These are phyloP conservation scores for Psilocybe subaeruginosa DNA, from an alignment of 768 basidiomycete genomes.

Conservation along the genomic window DNA sequence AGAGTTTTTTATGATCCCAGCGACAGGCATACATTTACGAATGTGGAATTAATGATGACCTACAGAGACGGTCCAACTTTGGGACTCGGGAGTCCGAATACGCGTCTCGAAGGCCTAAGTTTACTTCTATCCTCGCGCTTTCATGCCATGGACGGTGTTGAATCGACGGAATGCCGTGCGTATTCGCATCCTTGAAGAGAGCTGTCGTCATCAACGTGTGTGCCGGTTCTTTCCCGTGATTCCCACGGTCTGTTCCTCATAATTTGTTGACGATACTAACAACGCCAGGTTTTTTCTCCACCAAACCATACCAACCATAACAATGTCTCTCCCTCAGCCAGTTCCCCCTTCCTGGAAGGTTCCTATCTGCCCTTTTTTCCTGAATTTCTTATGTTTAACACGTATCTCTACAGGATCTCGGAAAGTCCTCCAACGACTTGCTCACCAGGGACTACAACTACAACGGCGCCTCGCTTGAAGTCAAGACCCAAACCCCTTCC, in stretches of 20 bases:
- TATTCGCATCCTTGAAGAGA: neutral
- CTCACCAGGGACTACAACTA: slow-evolving; percentile 92
- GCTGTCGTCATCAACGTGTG: slow-evolving; percentile 20
- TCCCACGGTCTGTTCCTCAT: slow-evolving; percentile 24
- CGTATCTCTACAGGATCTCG: slow-evolving; percentile 67
- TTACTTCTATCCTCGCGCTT: neutral
- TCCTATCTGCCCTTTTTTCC: neutral
- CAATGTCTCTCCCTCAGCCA: slow-evolving; percentile 92
- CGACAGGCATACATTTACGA: no score
- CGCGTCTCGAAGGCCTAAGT: no score
- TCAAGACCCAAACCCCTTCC: slow-evolving; percentile 89
- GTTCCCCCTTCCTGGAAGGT: slow-evolving; percentile 99
- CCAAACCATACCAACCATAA: slow-evolving; percentile 24
- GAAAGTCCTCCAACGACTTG: slow-evolving; percentile 97
- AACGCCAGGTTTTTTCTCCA: slow-evolving; percentile 6
- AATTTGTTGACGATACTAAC: slow-evolving; percentile 16
- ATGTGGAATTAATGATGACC: no score
- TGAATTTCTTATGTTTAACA: slow-evolving; percentile 16
- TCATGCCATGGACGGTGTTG: neutral
- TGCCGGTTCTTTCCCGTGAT: slow-evolving; percentile 21
- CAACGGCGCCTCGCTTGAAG: slow-evolving; percentile 71
- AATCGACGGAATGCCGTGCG: neutral
- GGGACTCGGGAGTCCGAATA: no score
- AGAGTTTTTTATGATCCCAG: no score
- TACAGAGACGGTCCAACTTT: neutral